Conservation (phyloP, 1,139 yeast genomes). For the Scheffersomyces parashehatae region DNA sequence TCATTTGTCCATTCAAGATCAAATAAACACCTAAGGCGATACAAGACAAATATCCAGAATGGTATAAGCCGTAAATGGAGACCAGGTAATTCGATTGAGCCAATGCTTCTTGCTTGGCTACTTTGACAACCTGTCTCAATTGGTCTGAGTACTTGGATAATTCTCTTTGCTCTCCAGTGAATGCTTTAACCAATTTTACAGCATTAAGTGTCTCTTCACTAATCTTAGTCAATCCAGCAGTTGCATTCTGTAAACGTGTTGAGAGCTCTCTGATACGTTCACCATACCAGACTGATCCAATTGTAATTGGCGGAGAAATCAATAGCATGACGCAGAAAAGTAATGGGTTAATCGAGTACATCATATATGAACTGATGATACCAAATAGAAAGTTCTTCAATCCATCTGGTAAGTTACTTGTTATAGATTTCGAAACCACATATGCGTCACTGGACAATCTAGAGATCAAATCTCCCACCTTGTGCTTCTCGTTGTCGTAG, state of each 20-base stretch:
- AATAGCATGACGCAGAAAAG: conserved; percentile 51
- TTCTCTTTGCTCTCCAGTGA: conserved; percentile 48
- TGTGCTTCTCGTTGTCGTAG: conserved; percentile 53
- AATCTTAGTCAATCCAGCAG: conserved; percentile 49
- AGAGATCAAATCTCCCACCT: conserved; percentile 57
- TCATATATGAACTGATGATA: conserved; percentile 47
- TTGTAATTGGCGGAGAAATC: conserved; percentile 54
- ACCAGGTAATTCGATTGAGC: conserved; percentile 51
- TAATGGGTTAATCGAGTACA: conserved; percentile 47
- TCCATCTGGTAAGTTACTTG: conserved; percentile 50
- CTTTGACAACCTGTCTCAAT: conserved; percentile 42
- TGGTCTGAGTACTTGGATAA: conserved; percentile 41
- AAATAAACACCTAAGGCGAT: conserved; percentile 47
- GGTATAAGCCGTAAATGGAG: conserved; percentile 46
- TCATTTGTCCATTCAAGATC: conserved; percentile 44
- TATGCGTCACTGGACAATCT: conserved; percentile 57
- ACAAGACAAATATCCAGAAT: conserved; percentile 47
- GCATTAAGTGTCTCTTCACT: conserved; percentile 49
- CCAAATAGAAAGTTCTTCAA: conserved; percentile 49
- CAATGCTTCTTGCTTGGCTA: conserved; percentile 48
- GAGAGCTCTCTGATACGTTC: conserved; percentile 46
- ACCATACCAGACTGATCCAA: conserved; percentile 53
- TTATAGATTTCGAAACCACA: conserved; percentile 49
- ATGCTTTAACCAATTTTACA: conserved; percentile 46
- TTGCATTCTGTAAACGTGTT: conserved; percentile 46